phyloP scores from a whole-genome alignment of 805 yeast species.

The Tetrapisispora taiwanensis region DNA sequence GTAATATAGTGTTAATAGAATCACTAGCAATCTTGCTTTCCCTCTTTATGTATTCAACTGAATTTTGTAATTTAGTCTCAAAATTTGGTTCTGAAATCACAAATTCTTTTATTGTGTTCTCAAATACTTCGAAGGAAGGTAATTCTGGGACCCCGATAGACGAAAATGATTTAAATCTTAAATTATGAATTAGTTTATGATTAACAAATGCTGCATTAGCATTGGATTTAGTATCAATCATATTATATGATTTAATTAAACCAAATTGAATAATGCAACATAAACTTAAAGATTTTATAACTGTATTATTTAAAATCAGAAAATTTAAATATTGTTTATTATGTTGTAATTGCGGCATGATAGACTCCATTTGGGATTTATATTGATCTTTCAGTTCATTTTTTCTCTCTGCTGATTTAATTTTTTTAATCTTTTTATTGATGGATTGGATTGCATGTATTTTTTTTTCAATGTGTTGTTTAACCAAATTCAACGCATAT shows the following conservation, averaged over 20 bases:
- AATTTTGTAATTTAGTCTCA: conserved; percentile 9
- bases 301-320: conserved; percentile 15
- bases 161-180: conserved; percentile 71
- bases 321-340: conserved; percentile 21
- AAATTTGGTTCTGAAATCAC: conserved; percentile 14
- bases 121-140: conserved; percentile 36
- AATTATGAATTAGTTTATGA: conserved; percentile 32
- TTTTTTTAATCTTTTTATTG: conserved; percentile 35
- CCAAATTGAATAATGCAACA: conserved; percentile 30
- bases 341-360: conserved; percentile 30
- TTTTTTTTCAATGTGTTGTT: conserved; percentile 26
- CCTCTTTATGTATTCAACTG: conserved; percentile 10
- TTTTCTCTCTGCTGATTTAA: conserved; percentile 43
- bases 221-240: conserved; percentile 20
- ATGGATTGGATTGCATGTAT: conserved; percentile 28
- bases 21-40: conserved; percentile 12
- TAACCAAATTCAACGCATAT: conserved; percentile 31
- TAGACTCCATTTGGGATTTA: conserved; percentile 23
- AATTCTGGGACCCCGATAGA: conserved; percentile 68
- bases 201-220: conserved; percentile 20
- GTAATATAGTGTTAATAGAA: conserved; percentile 10
- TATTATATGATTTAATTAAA: conserved; percentile 16
- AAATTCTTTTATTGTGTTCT: conserved; percentile 15
- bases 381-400: conserved; percentile 31
- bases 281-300: conserved; percentile 24